phyloP scores from a whole-genome alignment of 371 early-diverging fungal species.

The Mortierella polycephala region DNA sequence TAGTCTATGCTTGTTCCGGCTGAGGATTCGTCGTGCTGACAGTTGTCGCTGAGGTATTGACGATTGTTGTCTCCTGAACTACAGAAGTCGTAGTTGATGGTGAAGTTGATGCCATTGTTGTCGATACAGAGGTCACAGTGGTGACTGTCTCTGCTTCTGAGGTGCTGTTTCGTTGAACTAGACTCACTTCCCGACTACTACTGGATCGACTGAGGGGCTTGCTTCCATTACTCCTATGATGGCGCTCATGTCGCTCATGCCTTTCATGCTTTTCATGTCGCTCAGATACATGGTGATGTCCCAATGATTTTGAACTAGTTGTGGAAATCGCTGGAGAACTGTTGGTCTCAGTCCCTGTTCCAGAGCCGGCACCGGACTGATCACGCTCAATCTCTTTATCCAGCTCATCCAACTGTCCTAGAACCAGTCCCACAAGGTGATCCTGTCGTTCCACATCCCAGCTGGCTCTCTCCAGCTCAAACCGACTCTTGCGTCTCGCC shows the following conservation, averaged over 20 bases:
- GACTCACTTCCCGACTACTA: slow-evolving; percentile 24
- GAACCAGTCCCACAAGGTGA: slow-evolving; percentile 51
- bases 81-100: not conserved
- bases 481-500: slow-evolving; percentile 45
- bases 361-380: slow-evolving; percentile 12
- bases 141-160: slow-evolving; percentile 13
- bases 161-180: slow-evolving; percentile 21
- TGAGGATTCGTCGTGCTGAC: slow-evolving; percentile 4
- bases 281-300: slow-evolving; percentile 19
- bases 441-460: slow-evolving; percentile 55
- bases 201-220: slow-evolving; percentile 34
- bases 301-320: slow-evolving; percentile 11
- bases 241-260: slow-evolving; percentile 36
- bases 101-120: not conserved
- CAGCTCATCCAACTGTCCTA: slow-evolving; percentile 47
- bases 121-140: not conserved
- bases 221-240: slow-evolving; percentile 45
- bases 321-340: slow-evolving; percentile 6
- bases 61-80: slow-evolving; percentile 11
- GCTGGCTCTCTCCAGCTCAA: slow-evolving; percentile 50
- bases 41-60: slow-evolving; percentile 9
- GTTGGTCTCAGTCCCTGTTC: not conserved
- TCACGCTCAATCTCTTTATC: slow-evolving; percentile 49
- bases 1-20: not conserved
- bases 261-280: slow-evolving; percentile 31